Evolutionary conservation across 768 basidiomycete species (phyloP), one percentile per base, ranked within the genome.

Genomic region (Lactarius akahatsu): DNA sequence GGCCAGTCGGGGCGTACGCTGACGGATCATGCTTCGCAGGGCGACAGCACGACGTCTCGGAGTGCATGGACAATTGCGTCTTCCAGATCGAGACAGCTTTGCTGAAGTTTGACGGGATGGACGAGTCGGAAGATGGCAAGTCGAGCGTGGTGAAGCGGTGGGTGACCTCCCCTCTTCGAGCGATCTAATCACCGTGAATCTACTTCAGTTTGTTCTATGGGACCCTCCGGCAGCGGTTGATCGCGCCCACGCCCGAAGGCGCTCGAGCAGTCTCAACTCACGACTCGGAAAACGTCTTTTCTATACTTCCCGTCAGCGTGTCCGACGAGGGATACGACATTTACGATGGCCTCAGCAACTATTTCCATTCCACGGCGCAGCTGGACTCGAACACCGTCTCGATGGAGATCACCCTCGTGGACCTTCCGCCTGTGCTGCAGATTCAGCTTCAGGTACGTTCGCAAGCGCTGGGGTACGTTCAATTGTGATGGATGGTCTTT

Each of bases 61-160:
- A 99, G 77, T 98, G 96, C 77, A 94, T 98, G 90, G 96, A 98
- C 77, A 98, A 98, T 72, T 96, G 96, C 79, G 91, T 99, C 83
- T 97, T 97, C 78, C 97, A 98, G 77, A 94, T 98, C 59, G 97
- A 99, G 77, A 90, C 93, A 4, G 95, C 94, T 1, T 75, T 94
- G 57, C 80, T 94, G 45, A 91, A 91, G 72, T 90, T 94, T 67
- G 85, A 85, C 59, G 84, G 80, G 10, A 72, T 78, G 50, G 77
- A 77, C 43, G 80, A 74, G 11, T 75, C 78, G 26, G 81, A 79
- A 68, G 81, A 81, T 45, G 86, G 86, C 62, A 86, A 86, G 72
- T 83, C 82, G 0, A 93, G 93, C 68, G 82, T 96, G 11, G 89
- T 97, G 56, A 94, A 95, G 77, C 82, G 89, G 95, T 94, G 41